A percentile compares a stretch with the other conserved stretches of the same genome.
These are phyloP conservation scores for Tetrastigma voinierianum DNA, from an alignment of 164 flowering plant genomes.

Conservation along the genomic window DNA sequence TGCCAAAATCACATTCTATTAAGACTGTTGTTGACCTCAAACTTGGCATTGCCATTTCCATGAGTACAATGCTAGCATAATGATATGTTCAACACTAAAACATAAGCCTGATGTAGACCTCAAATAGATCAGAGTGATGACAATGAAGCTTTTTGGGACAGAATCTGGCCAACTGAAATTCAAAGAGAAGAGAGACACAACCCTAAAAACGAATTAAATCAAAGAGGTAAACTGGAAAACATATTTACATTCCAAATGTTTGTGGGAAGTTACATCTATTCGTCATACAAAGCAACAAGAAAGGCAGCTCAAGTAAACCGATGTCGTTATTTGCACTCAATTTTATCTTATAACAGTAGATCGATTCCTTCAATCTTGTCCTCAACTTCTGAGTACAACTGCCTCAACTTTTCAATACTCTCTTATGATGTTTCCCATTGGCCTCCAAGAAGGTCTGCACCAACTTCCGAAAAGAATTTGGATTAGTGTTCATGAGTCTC, in stretches of 20 bases:
- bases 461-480: constrained; percentile 95
- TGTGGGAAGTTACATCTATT: constrained; percentile 4
- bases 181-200: not conserved
- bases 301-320: constrained; percentile 3
- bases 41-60: too few species aligned
- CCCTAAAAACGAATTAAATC: not conserved
- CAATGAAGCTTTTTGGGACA: too few species aligned
- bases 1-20: too few species aligned
- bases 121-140: too few species aligned
- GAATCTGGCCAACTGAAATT: too few species aligned
- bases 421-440: constrained; percentile 90
- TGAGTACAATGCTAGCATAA: too few species aligned
- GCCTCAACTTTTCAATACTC: constrained; percentile 80
- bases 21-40: too few species aligned
- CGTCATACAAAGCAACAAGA: not conserved
- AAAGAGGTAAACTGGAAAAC: constrained; percentile 7
- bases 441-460: constrained; percentile 97
- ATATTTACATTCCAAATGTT: constrained; percentile 7
- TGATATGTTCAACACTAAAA: too few species aligned
- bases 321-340: constrained; percentile 6
- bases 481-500: constrained; percentile 87
- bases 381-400: constrained; percentile 93
- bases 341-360: not conserved
- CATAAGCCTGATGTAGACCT: too few species aligned
- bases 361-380: constrained; percentile 99